A percentile compares a stretch with the other conserved stretches of the same genome.
These are phyloP conservation scores for Ceratobasidium sp. DNA, from an alignment of 1,284 basidiomycete species.

Conservation along the genomic window DNA sequence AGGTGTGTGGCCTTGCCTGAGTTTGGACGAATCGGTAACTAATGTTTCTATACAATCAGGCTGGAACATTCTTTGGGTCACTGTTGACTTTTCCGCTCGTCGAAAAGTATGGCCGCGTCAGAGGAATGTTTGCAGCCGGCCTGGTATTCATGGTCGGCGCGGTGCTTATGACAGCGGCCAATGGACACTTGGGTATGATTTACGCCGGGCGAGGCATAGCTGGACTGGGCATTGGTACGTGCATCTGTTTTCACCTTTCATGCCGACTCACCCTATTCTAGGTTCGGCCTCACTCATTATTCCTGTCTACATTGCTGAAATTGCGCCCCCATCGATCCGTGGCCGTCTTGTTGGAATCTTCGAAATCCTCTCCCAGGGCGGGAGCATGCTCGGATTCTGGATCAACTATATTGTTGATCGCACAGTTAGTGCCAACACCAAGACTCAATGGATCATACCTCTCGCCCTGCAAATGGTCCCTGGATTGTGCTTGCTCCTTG, in stretches of 20 bases:
- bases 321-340: slow-evolving; percentile 45
- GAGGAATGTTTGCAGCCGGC: slow-evolving; percentile 45
- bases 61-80: slow-evolving; percentile 50
- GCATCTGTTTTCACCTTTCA: background rate
- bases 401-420: slow-evolving; percentile 46
- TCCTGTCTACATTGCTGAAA: slow-evolving; percentile 51
- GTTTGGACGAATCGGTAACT: background rate
- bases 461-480: slow-evolving; percentile 48
- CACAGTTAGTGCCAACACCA: slow-evolving; percentile 39
- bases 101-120: slow-evolving; percentile 46
- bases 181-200: slow-evolving; percentile 44
- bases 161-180: slow-evolving; percentile 48
- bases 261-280: slow-evolving; percentile 34
- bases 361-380: slow-evolving; percentile 47
- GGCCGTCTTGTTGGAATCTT: slow-evolving; percentile 47
- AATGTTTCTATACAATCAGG: slow-evolving; percentile 46
- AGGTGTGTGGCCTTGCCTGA: background rate
- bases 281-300: slow-evolving; percentile 45
- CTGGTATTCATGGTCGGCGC: slow-evolving; percentile 50
- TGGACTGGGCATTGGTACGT: slow-evolving; percentile 49
- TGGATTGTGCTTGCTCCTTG: slow-evolving; percentile 44
- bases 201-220: slow-evolving; percentile 49
- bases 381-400: slow-evolving; percentile 45
- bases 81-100: slow-evolving; percentile 45
- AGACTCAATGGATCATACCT: slow-evolving; percentile 48